These are phyloP conservation scores for Claviceps sp. DNA, from an alignment of 2,329 filamentous ascomycete species.

Conservation along the genomic window DNA sequence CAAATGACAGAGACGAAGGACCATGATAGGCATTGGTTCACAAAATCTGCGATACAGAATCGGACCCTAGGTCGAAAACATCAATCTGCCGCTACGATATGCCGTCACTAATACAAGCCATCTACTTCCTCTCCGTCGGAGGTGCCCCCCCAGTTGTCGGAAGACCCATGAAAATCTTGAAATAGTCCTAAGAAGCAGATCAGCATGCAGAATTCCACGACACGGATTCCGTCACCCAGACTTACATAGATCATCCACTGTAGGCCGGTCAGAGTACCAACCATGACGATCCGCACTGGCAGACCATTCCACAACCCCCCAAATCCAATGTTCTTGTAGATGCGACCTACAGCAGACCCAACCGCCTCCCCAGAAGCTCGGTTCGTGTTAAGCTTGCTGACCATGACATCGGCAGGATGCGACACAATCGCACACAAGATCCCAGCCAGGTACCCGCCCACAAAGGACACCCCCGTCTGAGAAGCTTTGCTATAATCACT, in stretches of 20 bases:
- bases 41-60: background rate
- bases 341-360: conserved; percentile 59
- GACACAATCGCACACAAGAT: conserved; percentile 77
- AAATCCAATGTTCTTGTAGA: conserved; percentile 83
- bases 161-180: conserved; percentile 82
- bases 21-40: too few species aligned
- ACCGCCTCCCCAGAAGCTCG: conserved; percentile 66
- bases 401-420: conserved; percentile 78
- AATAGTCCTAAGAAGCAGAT: conserved; percentile 47
- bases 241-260: conserved; percentile 88
- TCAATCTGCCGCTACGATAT: background rate
- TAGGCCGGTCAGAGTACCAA: conserved; percentile 65
- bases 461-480: conserved; percentile 77
- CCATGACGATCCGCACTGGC: conserved; percentile 78
- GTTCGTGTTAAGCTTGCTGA: conserved; percentile 78
- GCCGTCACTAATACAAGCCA: background rate
- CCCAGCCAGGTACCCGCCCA: conserved; percentile 72
- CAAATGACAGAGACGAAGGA: too few species aligned
- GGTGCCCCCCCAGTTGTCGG: conserved; percentile 65
- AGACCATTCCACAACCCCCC: conserved; percentile 83
- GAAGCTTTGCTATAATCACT: conserved; percentile 66
- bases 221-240: conserved; percentile 4
- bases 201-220: background rate
- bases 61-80: background rate
- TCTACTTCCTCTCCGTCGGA: conserved; percentile 36